These are phyloP conservation scores for Cladophialophora carrionii DNA, from an alignment of 2,329 filamentous ascomycete species.

Conservation along the genomic window DNA sequence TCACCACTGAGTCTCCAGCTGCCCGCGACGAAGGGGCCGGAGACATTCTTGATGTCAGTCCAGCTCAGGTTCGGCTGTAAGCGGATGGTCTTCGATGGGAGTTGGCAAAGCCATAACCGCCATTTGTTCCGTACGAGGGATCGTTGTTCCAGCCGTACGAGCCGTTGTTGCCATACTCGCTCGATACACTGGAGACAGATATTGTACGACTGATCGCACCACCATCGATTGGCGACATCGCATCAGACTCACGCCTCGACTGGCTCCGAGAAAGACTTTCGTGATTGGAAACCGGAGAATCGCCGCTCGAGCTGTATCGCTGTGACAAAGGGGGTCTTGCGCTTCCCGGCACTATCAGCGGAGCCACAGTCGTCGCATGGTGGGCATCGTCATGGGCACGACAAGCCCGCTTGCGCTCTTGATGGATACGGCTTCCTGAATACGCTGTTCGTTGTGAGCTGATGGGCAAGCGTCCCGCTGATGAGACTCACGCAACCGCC, in stretches of 20 bases:
- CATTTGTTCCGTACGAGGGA: slow-evolving; percentile 1
- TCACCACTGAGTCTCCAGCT: slow-evolving; percentile 6
- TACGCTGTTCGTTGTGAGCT: slow-evolving; percentile 18
- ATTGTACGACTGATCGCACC: slow-evolving; percentile 23
- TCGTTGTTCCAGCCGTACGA: slow-evolving; percentile 17
- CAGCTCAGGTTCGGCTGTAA: slow-evolving; percentile 1
- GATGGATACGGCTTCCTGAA: slow-evolving; percentile 21
- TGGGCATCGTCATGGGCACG: slow-evolving; percentile 11
- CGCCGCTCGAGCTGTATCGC: slow-evolving; percentile 24
- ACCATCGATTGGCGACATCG: slow-evolving; percentile 19
- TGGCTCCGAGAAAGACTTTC: slow-evolving; percentile 17
- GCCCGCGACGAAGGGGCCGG: neutral
- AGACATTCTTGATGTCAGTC: neutral
- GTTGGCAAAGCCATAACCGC: slow-evolving; percentile 6
- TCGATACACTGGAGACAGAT: slow-evolving; percentile 24
- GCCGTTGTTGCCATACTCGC: slow-evolving; percentile 27
- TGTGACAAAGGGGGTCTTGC: slow-evolving; percentile 19
- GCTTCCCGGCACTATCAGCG: slow-evolving; percentile 12
- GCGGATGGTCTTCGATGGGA: slow-evolving; percentile 9
- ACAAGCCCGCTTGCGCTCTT: slow-evolving; percentile 22
- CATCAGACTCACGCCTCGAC: slow-evolving; percentile 28
- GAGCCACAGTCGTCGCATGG: slow-evolving; percentile 2
- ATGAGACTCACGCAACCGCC: slow-evolving; percentile 17
- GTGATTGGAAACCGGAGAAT: slow-evolving; percentile 22
- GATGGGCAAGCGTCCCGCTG: neutral